Evolutionary conservation across 2,329 filamentous ascomycete species (phyloP), one percentile per base, ranked within the genome.

Genomic region (Graphium sp.): DNA sequence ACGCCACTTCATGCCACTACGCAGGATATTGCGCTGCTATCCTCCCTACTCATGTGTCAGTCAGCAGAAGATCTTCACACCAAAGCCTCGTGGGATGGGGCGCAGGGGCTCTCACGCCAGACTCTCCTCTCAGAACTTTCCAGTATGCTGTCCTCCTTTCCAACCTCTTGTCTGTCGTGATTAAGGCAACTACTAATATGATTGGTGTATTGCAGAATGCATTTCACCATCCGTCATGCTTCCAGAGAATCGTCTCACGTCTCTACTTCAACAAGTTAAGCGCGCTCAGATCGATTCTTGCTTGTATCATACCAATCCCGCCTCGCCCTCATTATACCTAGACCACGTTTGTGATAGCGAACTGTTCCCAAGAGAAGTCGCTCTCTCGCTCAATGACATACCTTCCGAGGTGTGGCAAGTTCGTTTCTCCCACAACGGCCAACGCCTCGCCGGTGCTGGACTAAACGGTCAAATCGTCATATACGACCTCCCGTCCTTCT

Each of bases 141-240:
- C 15, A 82, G 80, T 89, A 58, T 53, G 70, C 53, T 7, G n/a
- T 30, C 28, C 13, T 29, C 30, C 34, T 48, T 30, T 55, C n/a
- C n/a, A n/a, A n/a, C n/a, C n/a, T n/a, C n/a, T n/a, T n/a, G n/a
- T n/a, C n/a, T n/a, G n/a, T n/a, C n/a, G n/a, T n/a, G n/a, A n/a
- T n/a, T n/a, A n/a, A n/a, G n/a, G n/a, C n/a, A n/a, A n/a, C n/a
- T n/a, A n/a, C n/a, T n/a, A n/a, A n/a, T n/a, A n/a, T n/a, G n/a
- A n/a, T n/a, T n/a, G n/a, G n/a, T 32, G 22, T 24, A 18, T 26
- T 24, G 29, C 40, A 87, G 80, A 66, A 58, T 93, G 73, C 32
- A 92, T 98, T 48, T 93, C 89, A 2, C 87, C 89, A 0, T 89
- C 84, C 4, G 81, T 93, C 24, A 95, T 98, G 85, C 78, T 98